A percentile compares a stretch with the other conserved stretches of the same genome.
Evolutionary conservation across 2,329 filamentous ascomycete species (phyloP).

Genomic region (Colletotrichum falcatum): DNA sequence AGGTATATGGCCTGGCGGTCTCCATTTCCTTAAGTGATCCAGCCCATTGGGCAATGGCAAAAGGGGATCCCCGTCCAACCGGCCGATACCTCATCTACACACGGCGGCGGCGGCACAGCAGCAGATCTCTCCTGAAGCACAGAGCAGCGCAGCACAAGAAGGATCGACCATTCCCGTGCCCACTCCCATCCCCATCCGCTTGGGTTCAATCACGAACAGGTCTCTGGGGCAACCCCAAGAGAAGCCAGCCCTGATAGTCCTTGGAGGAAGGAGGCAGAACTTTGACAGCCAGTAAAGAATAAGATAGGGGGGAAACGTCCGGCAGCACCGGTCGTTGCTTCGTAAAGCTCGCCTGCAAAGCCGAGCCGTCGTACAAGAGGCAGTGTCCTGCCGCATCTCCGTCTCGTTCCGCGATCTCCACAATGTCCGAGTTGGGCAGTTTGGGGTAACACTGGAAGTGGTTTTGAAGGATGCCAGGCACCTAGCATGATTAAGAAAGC

Average conservation of each 20-base stretch:
- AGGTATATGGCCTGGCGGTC: not conserved
- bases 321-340: not conserved
- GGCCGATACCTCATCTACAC: not conserved
- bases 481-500: not conserved
- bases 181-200: not conserved
- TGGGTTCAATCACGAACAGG: not conserved
- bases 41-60: not conserved
- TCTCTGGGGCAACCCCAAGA: not conserved
- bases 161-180: not conserved
- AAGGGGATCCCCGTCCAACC: not conserved
- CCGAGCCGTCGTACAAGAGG: not conserved
- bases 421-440: constrained; percentile 10
- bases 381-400: not conserved
- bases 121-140: not conserved
- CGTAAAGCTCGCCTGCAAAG: not conserved
- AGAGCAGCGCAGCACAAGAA: not conserved
- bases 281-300: no score
- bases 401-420: constrained; percentile 16
- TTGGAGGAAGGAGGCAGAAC: not conserved
- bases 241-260: not conserved
- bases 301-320: not conserved
- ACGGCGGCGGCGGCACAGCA: not conserved
- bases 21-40: not conserved
- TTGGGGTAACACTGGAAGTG: constrained; percentile 31
- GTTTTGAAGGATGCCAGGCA: constrained; percentile 26